These are phyloP conservation scores for Meira miltonrushii DNA, from an alignment of 1,284 basidiomycete genomes.

Conservation along the genomic window DNA sequence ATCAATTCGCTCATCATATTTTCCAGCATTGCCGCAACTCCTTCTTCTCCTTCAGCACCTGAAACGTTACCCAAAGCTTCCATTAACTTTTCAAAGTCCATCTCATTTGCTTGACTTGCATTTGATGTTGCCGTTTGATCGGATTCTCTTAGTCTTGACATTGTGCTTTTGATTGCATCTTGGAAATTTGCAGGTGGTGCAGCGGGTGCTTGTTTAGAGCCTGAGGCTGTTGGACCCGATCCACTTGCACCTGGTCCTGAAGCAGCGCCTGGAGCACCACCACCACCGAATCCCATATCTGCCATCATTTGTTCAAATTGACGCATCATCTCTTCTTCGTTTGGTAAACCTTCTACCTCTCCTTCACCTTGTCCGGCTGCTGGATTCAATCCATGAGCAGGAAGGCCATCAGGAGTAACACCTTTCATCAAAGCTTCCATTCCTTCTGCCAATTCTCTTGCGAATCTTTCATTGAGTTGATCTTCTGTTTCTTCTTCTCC, in stretches of 20 bases:
- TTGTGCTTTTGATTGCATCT: conserved; percentile 68
- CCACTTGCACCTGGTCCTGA: conserved; percentile 4
- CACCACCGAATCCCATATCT: conserved; percentile 27
- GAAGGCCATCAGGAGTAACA: conserved; percentile 52
- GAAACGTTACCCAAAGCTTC: conserved; percentile 51
- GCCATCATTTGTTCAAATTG: conserved; percentile 50
- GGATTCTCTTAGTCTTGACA: conserved; percentile 72
- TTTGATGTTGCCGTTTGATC: conserved; percentile 56
- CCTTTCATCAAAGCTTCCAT: conserved; percentile 81
- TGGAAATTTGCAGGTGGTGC: conserved; percentile 62
- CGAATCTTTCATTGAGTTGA: conserved; percentile 58
- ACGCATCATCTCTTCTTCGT: conserved; percentile 48
- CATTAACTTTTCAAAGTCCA: conserved; percentile 65
- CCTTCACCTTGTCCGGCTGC: conserved; percentile 10
- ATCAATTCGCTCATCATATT: conserved; percentile 89
- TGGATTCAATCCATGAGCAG: conserved; percentile 9
- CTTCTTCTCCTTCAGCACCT: conserved; percentile 54
- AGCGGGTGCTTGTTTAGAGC: conserved; percentile 16
- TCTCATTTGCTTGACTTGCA: conserved; percentile 37
- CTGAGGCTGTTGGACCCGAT: conserved; percentile 21
- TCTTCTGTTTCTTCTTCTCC: conserved; percentile 13
- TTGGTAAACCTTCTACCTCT: conserved; percentile 15
- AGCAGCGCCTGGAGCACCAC: conserved; percentile 10
- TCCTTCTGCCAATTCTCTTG: conserved; percentile 67
- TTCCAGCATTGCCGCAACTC: conserved; percentile 73